Evolutionary conservation across 805 yeast species (phyloP), one percentile per base, ranked within the genome.

Genomic region (Dipodascus geniculatus): DNA sequence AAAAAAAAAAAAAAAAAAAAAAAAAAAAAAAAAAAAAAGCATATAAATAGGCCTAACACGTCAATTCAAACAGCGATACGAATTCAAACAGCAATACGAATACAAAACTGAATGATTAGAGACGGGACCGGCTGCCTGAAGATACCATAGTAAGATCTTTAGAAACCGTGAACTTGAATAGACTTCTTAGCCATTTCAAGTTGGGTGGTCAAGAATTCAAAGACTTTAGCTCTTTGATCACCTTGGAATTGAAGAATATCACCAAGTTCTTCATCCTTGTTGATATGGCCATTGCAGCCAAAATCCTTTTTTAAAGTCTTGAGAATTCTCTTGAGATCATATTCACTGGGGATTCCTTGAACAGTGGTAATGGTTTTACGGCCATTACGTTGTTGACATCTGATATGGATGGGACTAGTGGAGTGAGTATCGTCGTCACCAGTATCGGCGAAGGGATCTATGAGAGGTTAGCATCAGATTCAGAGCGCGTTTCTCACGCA

Each of bases 371-470:
- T 81, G 59, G 98, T 91, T 76, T 91, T 91, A 77, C 98, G 90
- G 70, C 99, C 99, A 77, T 93, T 91, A 79, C 99, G 91, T 78
- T 91, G 99, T 76, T 91, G 99, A 71, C 95, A 91, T 80, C 99
- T 95, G 72, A 91, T 73, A 74, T 90, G 99, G 73, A 91, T 87
- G 76, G 90, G 88, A 78, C 87, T 89, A 56, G 95, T 82, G 68
- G 95, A 86, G 75, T 91, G 91, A 64, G 96, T 85, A 73, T 91
- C 96, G 76, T 93, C 95, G 81, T 91, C 98, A 79, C 97, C 98
- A 75, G 97, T 90, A 74, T 91, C 99, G 83, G 98, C 97, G 83
- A 91, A 91, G 60, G 99, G 99, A 76, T 91, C 96, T 78, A 11
- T 28, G 33, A n/a, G n/a, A n/a, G 51, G 16, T 51, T 44, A 14